A percentile compares a stretch with the other conserved stretches of the same genome.
These are phyloP conservation scores for Cryptosporidium bovis DNA, from an alignment of 169 alveolate genomes.

Conservation along the genomic window DNA sequence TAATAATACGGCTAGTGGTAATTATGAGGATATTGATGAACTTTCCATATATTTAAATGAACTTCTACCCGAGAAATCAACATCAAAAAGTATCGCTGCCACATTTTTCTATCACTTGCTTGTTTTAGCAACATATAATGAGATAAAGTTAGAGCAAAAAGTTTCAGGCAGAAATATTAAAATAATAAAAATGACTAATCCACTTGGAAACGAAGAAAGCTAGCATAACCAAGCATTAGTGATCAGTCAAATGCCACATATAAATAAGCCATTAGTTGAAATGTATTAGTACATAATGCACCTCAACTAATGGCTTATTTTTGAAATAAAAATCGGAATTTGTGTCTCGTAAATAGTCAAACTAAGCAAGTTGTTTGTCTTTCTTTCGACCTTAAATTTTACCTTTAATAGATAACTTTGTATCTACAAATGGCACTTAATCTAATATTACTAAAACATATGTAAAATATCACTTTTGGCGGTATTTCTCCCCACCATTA, in stretches of 20 bases:
- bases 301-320: no score
- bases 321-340: no score
- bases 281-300: no score
- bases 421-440: no score
- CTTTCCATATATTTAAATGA: conserved; percentile 21
- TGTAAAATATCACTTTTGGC: no score
- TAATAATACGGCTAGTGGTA: not conserved
- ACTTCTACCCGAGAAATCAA: conserved; percentile 24
- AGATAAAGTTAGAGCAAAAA: conserved; percentile 22
- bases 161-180: conserved; percentile 21
- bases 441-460: no score
- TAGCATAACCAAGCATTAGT: not conserved
- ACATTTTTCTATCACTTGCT: conserved; percentile 36
- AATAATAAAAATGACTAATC: conserved; percentile 10
- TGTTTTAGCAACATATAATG: conserved; percentile 52
- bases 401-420: no score
- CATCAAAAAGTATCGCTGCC: conserved; percentile 52
- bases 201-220: conserved; percentile 34
- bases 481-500: not conserved
- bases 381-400: no score
- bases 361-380: no score
- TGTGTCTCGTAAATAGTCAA: no score
- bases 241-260: no score
- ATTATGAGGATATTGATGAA: not conserved
- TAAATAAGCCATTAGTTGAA: no score